Conservation (phyloP, 2,329 filamentous ascomycete species). For the Paecilomyces sp. region DNA sequence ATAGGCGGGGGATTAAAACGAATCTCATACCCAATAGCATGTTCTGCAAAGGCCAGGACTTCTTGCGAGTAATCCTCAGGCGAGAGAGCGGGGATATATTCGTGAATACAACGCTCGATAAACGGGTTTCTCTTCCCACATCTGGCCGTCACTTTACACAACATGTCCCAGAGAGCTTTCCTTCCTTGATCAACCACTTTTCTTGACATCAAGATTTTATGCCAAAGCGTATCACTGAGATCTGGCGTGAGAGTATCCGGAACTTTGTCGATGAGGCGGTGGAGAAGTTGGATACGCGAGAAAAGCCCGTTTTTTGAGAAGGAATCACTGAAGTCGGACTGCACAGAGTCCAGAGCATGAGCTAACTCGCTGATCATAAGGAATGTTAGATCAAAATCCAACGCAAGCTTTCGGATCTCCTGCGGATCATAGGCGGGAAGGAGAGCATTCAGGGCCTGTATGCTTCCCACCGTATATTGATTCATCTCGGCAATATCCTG, state of each 20-base stretch:
- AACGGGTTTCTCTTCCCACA: conserved; percentile 29
- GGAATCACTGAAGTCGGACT: conserved; percentile 32
- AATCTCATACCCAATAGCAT: conserved; percentile 43
- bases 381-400: conserved; percentile 54
- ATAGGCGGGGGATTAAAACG: conserved; percentile 49
- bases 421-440: conserved; percentile 33
- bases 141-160: conserved; percentile 40
- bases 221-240: conserved; percentile 62
- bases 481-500: conserved; percentile 59
- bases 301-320: conserved; percentile 39
- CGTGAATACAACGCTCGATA: conserved; percentile 36
- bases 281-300: conserved; percentile 52
- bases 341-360: conserved; percentile 42
- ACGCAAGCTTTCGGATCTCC: conserved; percentile 52
- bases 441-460: conserved; percentile 54
- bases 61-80: conserved; percentile 32
- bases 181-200: conserved; percentile 56
- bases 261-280: conserved; percentile 53
- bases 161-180: conserved; percentile 60
- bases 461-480: conserved; percentile 61
- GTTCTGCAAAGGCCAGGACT: conserved; percentile 36
- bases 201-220: conserved; percentile 60
- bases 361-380: conserved; percentile 61
- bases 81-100: conserved; percentile 32
- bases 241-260: conserved; percentile 56